These are phyloP conservation scores for Tetracladium marchalianum DNA, from an alignment of 495 filamentous ascomycete species.

Conservation along the genomic window DNA sequence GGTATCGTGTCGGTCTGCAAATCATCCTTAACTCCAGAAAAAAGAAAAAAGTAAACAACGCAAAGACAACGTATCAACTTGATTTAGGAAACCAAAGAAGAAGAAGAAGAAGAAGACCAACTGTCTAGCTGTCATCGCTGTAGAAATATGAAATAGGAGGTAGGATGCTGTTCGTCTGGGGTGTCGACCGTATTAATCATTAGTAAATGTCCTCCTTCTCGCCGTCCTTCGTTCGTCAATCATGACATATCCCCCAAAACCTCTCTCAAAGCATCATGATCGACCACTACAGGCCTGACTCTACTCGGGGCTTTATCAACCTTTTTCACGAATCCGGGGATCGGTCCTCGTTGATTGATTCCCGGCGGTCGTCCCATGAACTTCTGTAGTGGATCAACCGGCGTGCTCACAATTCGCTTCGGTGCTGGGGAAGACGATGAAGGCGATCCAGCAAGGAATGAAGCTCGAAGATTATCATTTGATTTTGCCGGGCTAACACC, in stretches of 20 bases:
- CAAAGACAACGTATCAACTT: no score
- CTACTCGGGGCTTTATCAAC: slow-evolving; percentile 30
- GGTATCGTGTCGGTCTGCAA: no score
- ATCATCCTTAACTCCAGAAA: no score
- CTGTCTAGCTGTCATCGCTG: no score
- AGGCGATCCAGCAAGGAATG: background rate
- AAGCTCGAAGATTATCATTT: background rate
- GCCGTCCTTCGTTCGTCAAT: no score
- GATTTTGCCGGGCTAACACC: slow-evolving; percentile 30
- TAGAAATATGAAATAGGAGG: no score
- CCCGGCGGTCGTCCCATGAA: slow-evolving; percentile 30
- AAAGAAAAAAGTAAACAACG: no score
- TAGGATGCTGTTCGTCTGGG: no score
- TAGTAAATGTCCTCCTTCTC: no score
- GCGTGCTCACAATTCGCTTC: slow-evolving; percentile 10
- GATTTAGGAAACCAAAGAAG: no score
- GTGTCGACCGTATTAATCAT: no score
- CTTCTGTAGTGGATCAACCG: slow-evolving; percentile 5
- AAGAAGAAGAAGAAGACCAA: no score
- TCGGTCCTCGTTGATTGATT: slow-evolving; percentile 41
- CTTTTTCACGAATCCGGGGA: slow-evolving; percentile 39
- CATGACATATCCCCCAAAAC: slow-evolving; percentile 3
- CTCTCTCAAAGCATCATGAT: slow-evolving; percentile 19
- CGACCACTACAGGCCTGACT: slow-evolving; percentile 29
- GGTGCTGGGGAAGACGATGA: background rate